Evolutionary conservation across 106 monocot genomes (phyloP), one percentile per base, ranked within the genome.

Genomic region (Apostasia ramifera): DNA sequence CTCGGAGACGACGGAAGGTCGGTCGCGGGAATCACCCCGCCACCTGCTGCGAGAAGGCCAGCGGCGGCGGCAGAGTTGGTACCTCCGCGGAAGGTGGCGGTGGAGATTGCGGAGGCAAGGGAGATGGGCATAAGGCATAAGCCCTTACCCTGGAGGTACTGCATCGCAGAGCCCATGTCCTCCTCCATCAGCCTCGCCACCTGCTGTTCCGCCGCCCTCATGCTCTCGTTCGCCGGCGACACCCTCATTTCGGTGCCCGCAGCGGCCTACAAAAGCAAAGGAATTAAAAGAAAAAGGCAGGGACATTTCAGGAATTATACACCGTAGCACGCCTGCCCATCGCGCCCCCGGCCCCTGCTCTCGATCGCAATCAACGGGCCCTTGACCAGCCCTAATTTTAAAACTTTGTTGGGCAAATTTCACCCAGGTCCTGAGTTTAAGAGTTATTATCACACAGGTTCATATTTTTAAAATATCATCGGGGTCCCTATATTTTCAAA

Each of bases 151-250:
- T 91, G 91, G 8, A 91, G 70, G 70, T 91, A 91, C 75, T 91
- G 91, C 86, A 87, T 87, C 1, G 91, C 91, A 4, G 84, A 80
- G 2, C 86, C 91, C 91, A 87, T 91, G 82, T 91, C 91, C 63
- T 91, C 84, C 45, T 91, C 91, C 91, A 91, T 91, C 59, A 91
- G 74, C 70, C 82, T 84, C n/a, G 91, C 91, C 40, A 91, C 91
- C 66, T 87, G 86, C 47, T 91, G 76, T 74, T 91, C 91, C 76
- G 82, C 78, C 70, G 73, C 81, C 44, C 72, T 66, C 66, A 82
- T 7, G 52, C 70, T 75, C 48, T 87, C 84, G 68, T 68, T 70
- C 3, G 61, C 57, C 53, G 71, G 58, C 53, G 69, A 42, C 11
- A 72, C 51, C 38, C 8, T 53, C 53, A 8, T 1, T 9, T 12